Evolutionary conservation across 352 stramenopile species (phyloP).

Genomic region (Pythium coloratum): DNA sequence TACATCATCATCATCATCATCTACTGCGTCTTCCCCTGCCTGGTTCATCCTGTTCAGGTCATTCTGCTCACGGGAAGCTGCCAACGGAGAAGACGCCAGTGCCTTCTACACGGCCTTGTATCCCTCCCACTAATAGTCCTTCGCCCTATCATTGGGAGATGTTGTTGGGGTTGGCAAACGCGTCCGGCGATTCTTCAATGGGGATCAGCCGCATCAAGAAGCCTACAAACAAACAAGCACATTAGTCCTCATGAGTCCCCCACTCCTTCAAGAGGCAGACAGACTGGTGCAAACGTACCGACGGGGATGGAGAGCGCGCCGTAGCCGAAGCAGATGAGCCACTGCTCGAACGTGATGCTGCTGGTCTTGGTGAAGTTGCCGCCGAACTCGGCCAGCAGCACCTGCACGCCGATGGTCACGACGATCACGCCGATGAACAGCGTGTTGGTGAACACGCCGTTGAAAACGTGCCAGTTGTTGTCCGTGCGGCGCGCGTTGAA

Average conservation of each 20-base stretch:
- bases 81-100: not conserved
- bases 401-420: conserved; percentile 92
- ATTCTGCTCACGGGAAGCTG: not conserved
- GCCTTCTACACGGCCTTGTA: too few relatives aligned
- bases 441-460: conserved; percentile 86
- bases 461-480: conserved; percentile 96
- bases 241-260: not conserved
- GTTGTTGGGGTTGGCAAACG: conserved; percentile 77
- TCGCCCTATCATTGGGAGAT: conserved; percentile 41
- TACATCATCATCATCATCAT: conserved; percentile 8
- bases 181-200: conserved; percentile 54
- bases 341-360: conserved; percentile 58
- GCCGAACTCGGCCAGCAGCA: conserved; percentile 95
- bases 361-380: conserved; percentile 87
- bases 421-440: conserved; percentile 94
- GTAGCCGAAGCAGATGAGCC: conserved; percentile 62
- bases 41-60: not conserved
- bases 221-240: conserved; percentile 28
- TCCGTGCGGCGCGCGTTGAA: conserved; percentile 88
- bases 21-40: not conserved
- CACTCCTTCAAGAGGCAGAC: too few relatives aligned
- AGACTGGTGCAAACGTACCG: too few relatives aligned
- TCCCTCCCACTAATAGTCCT: too few relatives aligned
- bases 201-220: conserved; percentile 78
- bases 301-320: conserved; percentile 64